Evolutionary conservation across 768 basidiomycete genomes (phyloP), one percentile per base, ranked within the genome.

Genomic region (Glaciozyma martinii): DNA sequence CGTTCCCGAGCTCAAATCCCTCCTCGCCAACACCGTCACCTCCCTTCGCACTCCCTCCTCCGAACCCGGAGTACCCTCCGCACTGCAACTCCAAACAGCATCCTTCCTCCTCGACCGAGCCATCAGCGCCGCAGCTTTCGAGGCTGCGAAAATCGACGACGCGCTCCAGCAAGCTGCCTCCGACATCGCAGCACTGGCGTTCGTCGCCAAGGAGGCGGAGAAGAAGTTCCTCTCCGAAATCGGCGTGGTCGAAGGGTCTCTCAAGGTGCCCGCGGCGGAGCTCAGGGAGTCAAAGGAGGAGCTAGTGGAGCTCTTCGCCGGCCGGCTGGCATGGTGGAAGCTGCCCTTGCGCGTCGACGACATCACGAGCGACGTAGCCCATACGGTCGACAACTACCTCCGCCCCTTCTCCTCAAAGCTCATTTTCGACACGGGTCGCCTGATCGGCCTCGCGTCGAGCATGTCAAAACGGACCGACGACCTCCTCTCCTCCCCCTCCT

Each of bases 311-410:
- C 47, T 63, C 15, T 47, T 72, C 27, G 42, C 44, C 27, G 40
- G 15, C 1, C 60, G 72, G 13, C 42, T 74, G n/a, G 58, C 62
- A 27, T 73, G 72, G 71, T 73, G 69, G 68, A 68, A 71, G 54
- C 63, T 74, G 16, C 72, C 71, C 4, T 53, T 64, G 42, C 61
- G 67, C 15, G 63, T 58, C 23, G 73, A 74, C 62, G 73, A 72
- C 63, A 50, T 74, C 13, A 42, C 46, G 21, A 50, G 66, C 37
- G 73, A 74, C 15, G 8, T 73, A 13, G 60, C 65, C 5, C 49
- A 64, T 37, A 60, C 53, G 33, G 37, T 57, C 16, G 27, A 15
- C 4, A 29, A 62, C 9, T 72, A 63, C 62, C 58, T 71, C 32
- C 65, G 43, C 12, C 1, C 30, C 10, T 61, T 70, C 49, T 68